Evolutionary conservation across 495 filamentous ascomycete species (phyloP).

Genomic region (Aspergillus panamensis): DNA sequence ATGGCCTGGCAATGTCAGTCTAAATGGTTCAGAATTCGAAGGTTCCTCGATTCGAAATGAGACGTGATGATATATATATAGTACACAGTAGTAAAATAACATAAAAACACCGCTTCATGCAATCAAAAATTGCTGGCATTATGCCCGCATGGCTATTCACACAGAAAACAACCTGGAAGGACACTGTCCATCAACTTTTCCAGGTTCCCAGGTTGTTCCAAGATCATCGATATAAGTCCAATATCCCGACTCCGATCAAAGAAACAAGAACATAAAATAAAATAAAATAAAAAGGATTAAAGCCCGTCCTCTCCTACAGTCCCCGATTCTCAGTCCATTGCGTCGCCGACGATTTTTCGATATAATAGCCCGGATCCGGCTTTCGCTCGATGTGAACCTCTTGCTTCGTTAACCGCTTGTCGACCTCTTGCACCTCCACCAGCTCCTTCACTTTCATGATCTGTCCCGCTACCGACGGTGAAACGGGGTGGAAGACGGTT

Average conservation of each 20-base stretch:
- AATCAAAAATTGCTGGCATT: constrained; percentile 24
- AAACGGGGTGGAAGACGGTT: constrained; percentile 90
- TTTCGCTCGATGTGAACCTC: constrained; percentile 71
- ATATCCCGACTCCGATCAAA: constrained; percentile 15
- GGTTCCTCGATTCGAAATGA: constrained; percentile 9
- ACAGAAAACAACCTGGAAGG: not conserved
- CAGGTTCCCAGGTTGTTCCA: not conserved
- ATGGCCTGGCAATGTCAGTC: not conserved
- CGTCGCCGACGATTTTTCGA: constrained; percentile 60
- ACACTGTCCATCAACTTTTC: not conserved
- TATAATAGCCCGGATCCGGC: constrained; percentile 79
- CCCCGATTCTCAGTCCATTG: constrained; percentile 27
- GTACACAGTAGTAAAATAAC: constrained; percentile 30
- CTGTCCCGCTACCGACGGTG: constrained; percentile 80
- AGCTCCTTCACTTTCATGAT: constrained; percentile 98
- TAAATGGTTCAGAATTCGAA: constrained; percentile 5
- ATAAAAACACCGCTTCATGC: constrained; percentile 42
- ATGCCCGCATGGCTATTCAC: not conserved
- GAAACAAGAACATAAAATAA: constrained; percentile 4
- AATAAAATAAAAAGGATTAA: constrained; percentile 17
- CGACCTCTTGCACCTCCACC: constrained; percentile 81
- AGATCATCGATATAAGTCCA: constrained; percentile 6
- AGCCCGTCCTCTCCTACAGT: constrained; percentile 12
- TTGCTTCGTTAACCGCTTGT: constrained; percentile 59
- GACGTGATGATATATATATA: constrained; percentile 27